Evolutionary conservation across 1,284 basidiomycete genomes (phyloP), one percentile per base, ranked within the genome.

Genomic region (Trametes hirsuta): DNA sequence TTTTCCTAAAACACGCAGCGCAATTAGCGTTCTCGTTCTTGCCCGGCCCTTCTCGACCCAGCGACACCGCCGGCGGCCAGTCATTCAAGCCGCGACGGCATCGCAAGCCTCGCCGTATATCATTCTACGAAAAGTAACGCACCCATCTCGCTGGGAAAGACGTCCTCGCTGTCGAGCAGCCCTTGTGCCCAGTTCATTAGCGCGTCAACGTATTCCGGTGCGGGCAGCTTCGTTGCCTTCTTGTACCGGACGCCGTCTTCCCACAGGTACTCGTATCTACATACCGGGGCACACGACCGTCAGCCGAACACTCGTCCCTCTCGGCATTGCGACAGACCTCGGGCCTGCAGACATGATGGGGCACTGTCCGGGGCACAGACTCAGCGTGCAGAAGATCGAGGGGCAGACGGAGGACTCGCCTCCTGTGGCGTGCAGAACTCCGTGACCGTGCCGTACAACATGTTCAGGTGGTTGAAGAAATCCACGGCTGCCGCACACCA

Each of bases 311-410:
- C 8, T 18, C 21, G 18, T 15, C n/a, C 25, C 5, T 22, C 11
- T 24, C n/a, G 22, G 15, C 15, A 4, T 14, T 6, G 18, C 6
- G 12, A 77, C 85, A 67, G 69, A 96, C 90, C 97, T 87, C 66
- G 96, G 94, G 10, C 97, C 97, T 6, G 97, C 97, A 71, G 95
- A 97, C 97, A 99, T 99, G 67, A 98, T 91, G 6, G 95, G 95
- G 73, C 97, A 99, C 91, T 97, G 67, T 25, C 35, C 24, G 55
- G 10, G 14, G 51, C 35, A 18, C 36, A 10, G 37, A 37, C 52
- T 53, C 46, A 56, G 51, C 47, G 44, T 14, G 53, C 57, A 30
- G 9, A 21, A n/a, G 44, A 59, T 36, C 15, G 60, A 39, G 66
- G 60, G 51, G 12, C 39, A 18, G 51, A 47, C 10, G 14, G 24